Base-by-base conservation (phyloP, 2,329 filamentous ascomycete genomes). In the Claviceps sp. region DNA sequence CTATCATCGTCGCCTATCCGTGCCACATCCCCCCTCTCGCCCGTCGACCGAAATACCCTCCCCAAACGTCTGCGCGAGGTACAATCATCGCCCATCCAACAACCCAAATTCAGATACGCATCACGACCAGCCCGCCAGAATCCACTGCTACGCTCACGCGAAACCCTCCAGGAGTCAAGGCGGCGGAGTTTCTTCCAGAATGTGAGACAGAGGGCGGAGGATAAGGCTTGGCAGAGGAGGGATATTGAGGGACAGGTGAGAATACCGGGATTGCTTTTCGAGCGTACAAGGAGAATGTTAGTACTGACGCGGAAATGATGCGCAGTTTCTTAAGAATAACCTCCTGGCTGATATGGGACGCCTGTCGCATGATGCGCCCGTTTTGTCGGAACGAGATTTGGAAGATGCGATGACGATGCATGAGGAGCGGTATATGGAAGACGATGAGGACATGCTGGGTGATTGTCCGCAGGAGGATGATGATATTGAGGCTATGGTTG, bases 141-240 rank as follows among this genome's bases (percentile, higher is more conserved):
- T 55, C 85, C 83, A 0, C 60, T 85, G 6, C 67, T 82, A 17
- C 76, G 77, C 57, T 76, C 69, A 55, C 74, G 79, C 49, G 78
- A 89, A 62, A 79, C 78, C 17, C 72, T 73, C 0, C 78, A 81
- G 52, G 82, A 87, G 62, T 72, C 76, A 51, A 71, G 87, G 53
- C 73, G 86, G 47, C 77, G 78, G 37, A 70, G 85, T 52, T 91
- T 91, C 59, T 68, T 91, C 54, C 79, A 81, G 61, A 85, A 75
- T 50, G 81, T 85, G 17, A 73, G 79, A 54, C 75, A 80, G 59
- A 74, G 77, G 42, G 70, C 74, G 2, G 79, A 84, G 43, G 78
- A 85, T 30, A 75, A 70, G 59, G 68, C 70, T 22, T 84, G 81
- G 74, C 72, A 77, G 59, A 70, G 75, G 50, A 70, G 82, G 57